These are phyloP conservation scores for Boletus rubroflammeus DNA, from an alignment of 768 basidiomycete genomes.

Conservation along the genomic window DNA sequence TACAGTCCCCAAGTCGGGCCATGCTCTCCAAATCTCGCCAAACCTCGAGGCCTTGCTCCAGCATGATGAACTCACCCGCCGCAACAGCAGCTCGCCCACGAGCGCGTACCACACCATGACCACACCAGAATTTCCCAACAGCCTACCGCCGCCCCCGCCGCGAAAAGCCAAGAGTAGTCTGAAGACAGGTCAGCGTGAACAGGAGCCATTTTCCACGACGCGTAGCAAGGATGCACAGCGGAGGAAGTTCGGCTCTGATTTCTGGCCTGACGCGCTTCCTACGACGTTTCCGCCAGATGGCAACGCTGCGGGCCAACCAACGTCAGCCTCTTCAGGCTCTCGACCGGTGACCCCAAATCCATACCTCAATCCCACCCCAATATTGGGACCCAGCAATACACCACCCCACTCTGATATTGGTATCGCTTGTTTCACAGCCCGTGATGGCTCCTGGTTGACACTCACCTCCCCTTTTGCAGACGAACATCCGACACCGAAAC, in stretches of 20 bases:
- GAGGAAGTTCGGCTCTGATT: slow-evolving; percentile 17
- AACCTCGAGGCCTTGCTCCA: slow-evolving; percentile 58
- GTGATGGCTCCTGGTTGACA: background rate
- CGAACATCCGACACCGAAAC: slow-evolving; percentile 11
- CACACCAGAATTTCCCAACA: slow-evolving; percentile 19
- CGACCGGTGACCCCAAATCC: slow-evolving; percentile 30
- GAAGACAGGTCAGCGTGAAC: slow-evolving; percentile 15
- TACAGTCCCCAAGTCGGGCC: background rate
- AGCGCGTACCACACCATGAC: slow-evolving; percentile 6
- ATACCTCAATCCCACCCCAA: slow-evolving; percentile 37
- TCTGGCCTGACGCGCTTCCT: slow-evolving; percentile 24
- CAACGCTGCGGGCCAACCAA: background rate
- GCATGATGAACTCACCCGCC: slow-evolving; percentile 50
- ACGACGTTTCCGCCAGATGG: background rate
- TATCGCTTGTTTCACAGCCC: slow-evolving; percentile 4
- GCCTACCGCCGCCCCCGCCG: slow-evolving; percentile 36
- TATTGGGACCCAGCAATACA: slow-evolving; percentile 8
- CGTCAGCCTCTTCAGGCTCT: slow-evolving; percentile 12
- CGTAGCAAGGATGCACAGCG: slow-evolving; percentile 20
- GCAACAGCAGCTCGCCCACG: slow-evolving; percentile 25
- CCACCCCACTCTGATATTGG: slow-evolving; percentile 10
- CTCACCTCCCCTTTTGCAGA: slow-evolving; percentile 11
- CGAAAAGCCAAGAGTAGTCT: slow-evolving; percentile 15
- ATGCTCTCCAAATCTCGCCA: slow-evolving; percentile 49
- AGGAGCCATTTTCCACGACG: slow-evolving; percentile 9